phyloP scores from a whole-genome alignment of 495 filamentous ascomycete genomes.

The Hyaloscypha hepaticicola region DNA sequence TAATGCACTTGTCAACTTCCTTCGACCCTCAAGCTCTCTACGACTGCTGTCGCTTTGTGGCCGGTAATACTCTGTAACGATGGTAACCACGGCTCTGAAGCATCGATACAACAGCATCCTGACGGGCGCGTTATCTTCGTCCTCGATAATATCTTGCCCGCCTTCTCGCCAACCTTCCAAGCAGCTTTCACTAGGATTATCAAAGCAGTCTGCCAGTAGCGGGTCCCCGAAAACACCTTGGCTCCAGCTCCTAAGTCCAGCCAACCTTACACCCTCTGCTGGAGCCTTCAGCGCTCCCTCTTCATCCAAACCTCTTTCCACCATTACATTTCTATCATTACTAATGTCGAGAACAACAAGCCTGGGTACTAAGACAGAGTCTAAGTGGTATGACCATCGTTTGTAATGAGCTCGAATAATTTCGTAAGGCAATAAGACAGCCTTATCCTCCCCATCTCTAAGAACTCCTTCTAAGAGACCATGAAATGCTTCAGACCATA shows the following conservation, averaged over 20 bases:
- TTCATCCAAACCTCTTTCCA: conserved; percentile 42
- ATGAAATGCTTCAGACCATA: conserved; percentile 63
- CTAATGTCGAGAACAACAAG: conserved; percentile 56
- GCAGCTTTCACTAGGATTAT: conserved; percentile 44
- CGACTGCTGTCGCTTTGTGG: conserved; percentile 42
- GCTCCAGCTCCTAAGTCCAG: conserved; percentile 43
- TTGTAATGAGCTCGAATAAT: conserved; percentile 54
- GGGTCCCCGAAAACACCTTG: conserved; percentile 61
- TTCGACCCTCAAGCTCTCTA: conserved; percentile 46
- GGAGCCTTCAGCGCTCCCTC: conserved; percentile 30
- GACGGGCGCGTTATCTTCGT: conserved; percentile 33
- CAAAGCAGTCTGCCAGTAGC: conserved; percentile 51
- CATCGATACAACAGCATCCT: conserved; percentile 49
- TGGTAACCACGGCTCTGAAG: conserved; percentile 44
- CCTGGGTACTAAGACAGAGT: conserved; percentile 54
- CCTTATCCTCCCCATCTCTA: conserved; percentile 69
- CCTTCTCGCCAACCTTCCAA: conserved; percentile 40
- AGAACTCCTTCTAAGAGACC: conserved; percentile 60
- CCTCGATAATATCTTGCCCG: conserved; percentile 37
- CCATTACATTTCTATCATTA: conserved; percentile 54
- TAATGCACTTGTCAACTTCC: conserved; percentile 41
- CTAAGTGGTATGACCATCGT: conserved; percentile 48
- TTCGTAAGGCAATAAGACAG: conserved; percentile 64
- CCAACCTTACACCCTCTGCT: conserved; percentile 9
- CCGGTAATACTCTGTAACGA: conserved; percentile 50